Conservation (phyloP, 1,284 basidiomycete species). For the Taiwanofungus camphoratus region DNA sequence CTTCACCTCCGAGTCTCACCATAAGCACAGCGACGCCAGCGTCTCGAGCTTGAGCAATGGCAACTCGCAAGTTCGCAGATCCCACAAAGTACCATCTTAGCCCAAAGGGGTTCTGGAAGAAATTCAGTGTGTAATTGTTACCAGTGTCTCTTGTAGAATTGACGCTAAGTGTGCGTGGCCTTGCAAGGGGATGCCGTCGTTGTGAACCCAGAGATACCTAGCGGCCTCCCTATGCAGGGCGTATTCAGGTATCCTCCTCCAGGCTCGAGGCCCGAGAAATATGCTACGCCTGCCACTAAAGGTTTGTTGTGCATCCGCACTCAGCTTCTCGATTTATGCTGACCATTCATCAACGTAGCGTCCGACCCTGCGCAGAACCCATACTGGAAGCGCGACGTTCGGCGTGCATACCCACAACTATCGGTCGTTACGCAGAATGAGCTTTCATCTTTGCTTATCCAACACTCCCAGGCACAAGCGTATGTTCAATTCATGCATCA, state of each 20-base stretch:
- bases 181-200: constrained; percentile 65
- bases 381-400: constrained; percentile 94
- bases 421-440: constrained; percentile 80
- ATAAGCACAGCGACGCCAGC: no score
- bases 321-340: constrained; percentile 1
- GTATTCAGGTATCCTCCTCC: constrained; percentile 83
- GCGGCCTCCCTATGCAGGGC: constrained; percentile 77
- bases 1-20: no score
- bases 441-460: constrained; percentile 77
- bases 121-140: constrained; percentile 62
- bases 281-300: constrained; percentile 83
- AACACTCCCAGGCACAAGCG: constrained; percentile 66
- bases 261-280: constrained; percentile 80
- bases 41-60: no score
- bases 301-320: constrained; percentile 40
- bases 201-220: constrained; percentile 88
- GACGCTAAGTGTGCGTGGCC: neutral
- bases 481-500: constrained; percentile 34
- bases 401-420: constrained; percentile 85
- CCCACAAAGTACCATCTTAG: constrained; percentile 83
- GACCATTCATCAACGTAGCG: constrained; percentile 42
- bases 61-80: constrained; percentile 71
- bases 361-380: constrained; percentile 81
- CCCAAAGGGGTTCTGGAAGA: constrained; percentile 92
- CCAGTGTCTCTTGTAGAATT: neutral